phyloP scores from a whole-genome alignment of 768 basidiomycete genomes.

The Lentinula boryana region DNA sequence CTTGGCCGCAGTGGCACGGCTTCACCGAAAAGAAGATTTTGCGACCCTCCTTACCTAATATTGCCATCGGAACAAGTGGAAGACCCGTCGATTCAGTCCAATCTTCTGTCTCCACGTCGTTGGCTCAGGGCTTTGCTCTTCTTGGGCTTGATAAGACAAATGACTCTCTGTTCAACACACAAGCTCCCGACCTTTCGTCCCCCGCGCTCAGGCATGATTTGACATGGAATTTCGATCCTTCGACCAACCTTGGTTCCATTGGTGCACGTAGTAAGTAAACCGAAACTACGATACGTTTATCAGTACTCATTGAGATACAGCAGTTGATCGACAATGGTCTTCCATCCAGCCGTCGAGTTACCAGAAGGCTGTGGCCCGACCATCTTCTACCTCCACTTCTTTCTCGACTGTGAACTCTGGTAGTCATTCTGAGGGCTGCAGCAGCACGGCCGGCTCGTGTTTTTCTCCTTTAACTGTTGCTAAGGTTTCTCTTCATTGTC shows the following conservation, averaged over 20 bases:
- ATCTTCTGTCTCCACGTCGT: neutral
- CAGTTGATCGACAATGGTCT: neutral
- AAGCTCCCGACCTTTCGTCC: neutral
- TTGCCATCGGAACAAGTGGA: neutral
- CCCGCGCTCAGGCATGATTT: neutral
- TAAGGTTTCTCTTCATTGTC: conserved; percentile 33
- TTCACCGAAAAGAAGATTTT: neutral
- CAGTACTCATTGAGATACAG: neutral
- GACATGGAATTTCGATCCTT: neutral
- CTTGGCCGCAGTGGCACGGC: neutral
- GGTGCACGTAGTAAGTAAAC: neutral
- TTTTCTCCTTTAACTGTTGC: neutral
- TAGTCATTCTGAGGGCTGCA: neutral
- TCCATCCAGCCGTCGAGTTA: neutral
- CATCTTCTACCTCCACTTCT: neutral
- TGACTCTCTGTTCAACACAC: neutral
- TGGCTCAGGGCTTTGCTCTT: neutral
- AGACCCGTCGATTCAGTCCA: neutral
- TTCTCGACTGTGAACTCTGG: neutral
- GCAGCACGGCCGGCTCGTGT: neutral
- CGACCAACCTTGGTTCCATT: neutral
- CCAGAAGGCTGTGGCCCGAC: neutral
- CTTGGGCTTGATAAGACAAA: neutral
- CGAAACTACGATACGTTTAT: neutral
- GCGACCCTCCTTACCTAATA: neutral